Percentiles rank a stretch among this genome's conserved stretches.
These are phyloP conservation scores for Epichloe glyceriae DNA, from an alignment of 2,329 filamentous ascomycete species.

Conservation along the genomic window DNA sequence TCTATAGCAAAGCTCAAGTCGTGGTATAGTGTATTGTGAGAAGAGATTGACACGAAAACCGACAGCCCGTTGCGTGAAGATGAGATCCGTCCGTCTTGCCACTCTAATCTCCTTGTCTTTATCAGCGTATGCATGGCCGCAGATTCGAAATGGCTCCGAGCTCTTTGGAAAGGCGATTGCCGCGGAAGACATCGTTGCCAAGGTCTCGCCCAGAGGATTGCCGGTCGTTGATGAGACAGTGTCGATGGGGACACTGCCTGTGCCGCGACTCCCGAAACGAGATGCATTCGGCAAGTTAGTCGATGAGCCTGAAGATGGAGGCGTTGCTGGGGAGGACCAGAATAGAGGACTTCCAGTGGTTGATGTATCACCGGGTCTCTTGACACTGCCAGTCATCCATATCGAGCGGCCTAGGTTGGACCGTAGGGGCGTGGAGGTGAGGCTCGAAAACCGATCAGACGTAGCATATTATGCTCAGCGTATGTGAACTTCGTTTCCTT, in stretches of 20 bases:
- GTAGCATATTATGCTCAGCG: slow-evolving; percentile 40
- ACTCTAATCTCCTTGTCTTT: slow-evolving; percentile 4
- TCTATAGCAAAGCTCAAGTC: not conserved
- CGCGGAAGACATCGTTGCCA: not conserved
- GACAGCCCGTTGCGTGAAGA: no score
- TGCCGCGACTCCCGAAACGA: slow-evolving; percentile 2
- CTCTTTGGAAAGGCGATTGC: slow-evolving; percentile 2
- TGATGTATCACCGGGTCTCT: slow-evolving; percentile 7
- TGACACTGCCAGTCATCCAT: slow-evolving; percentile 19
- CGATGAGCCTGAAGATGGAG: not conserved
- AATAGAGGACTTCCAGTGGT: slow-evolving; percentile 2
- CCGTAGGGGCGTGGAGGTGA: slow-evolving; percentile 29
- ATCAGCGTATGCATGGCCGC: slow-evolving; percentile 7
- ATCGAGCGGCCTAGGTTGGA: slow-evolving; percentile 20
- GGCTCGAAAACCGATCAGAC: slow-evolving; percentile 37
- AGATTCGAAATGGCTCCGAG: slow-evolving; percentile 5
- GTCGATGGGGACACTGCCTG: slow-evolving; percentile 6
- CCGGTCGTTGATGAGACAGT: not conserved
- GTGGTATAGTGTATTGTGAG: no score
- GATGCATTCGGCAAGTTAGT: not conserved
- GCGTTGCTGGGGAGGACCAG: not conserved
- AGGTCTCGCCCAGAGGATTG: not conserved
- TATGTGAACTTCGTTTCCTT: slow-evolving; percentile 13
- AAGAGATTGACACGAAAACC: no score
- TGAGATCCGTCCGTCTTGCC: not conserved